These are phyloP conservation scores for Vigna reflexopilosa DNA, from an alignment of 306 rosid genomes.

Conservation along the genomic window DNA sequence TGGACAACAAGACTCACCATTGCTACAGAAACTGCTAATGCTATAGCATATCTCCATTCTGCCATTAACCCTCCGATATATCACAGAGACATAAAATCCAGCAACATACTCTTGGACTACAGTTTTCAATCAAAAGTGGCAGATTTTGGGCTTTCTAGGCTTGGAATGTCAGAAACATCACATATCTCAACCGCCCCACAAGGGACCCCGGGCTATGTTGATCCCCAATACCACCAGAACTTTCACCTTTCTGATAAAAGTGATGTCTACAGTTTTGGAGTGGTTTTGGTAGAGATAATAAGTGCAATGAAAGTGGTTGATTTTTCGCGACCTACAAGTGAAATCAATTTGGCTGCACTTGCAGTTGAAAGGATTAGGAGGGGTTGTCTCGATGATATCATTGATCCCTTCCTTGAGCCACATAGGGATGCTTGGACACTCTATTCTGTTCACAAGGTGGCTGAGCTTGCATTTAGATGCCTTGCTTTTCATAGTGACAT, in stretches of 20 bases:
- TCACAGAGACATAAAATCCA: constrained; percentile 93
- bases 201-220: constrained; percentile 97
- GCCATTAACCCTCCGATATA: constrained; percentile 87
- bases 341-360: constrained; percentile 91
- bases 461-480: constrained; percentile 97
- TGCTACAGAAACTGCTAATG: constrained; percentile 88
- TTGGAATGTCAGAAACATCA: constrained; percentile 82
- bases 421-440: constrained; percentile 98
- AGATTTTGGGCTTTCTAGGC: constrained; percentile 97
- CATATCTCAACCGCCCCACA: constrained; percentile 97
- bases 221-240: constrained; percentile 96
- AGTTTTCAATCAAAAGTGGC: constrained; percentile 89
- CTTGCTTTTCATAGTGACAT: constrained; percentile 89
- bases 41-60: constrained; percentile 91
- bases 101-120: constrained; percentile 82
- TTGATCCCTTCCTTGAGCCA: constrained; percentile 86
- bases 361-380: constrained; percentile 89
- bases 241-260: constrained; percentile 95
- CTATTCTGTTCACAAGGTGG: constrained; percentile 82
- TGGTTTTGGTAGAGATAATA: constrained; percentile 89
- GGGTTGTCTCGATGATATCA: constrained; percentile 76
- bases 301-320: constrained; percentile 91
- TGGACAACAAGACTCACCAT: constrained; percentile 89
- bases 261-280: constrained; percentile 96
- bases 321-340: constrained; percentile 74